Conservation (phyloP, 2,329 filamentous ascomycete genomes). For the Furcasterigmium furcatum region DNA sequence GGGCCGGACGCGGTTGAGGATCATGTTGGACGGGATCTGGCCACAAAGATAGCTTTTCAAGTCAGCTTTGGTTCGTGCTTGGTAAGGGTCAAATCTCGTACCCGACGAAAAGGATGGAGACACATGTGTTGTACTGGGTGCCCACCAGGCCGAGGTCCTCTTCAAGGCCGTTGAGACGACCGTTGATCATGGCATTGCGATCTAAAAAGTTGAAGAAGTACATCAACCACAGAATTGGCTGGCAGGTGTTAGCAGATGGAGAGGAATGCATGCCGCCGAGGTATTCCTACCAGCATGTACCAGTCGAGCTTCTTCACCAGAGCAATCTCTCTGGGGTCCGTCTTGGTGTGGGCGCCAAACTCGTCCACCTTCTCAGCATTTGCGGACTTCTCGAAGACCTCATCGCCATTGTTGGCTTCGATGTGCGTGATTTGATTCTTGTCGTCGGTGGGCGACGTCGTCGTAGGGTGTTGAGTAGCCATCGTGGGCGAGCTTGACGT, state of each 20-base stretch:
- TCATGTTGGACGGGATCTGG: slow-evolving; percentile 27
- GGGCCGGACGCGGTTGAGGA: slow-evolving; percentile 23
- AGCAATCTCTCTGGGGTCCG: slow-evolving; percentile 31
- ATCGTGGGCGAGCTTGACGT: background rate
- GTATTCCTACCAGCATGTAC: slow-evolving; percentile 23
- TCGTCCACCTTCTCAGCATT: slow-evolving; percentile 23
- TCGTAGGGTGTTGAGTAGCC: background rate
- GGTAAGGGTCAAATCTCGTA: background rate
- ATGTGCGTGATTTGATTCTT: slow-evolving; percentile 2
- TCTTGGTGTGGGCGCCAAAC: slow-evolving; percentile 33
- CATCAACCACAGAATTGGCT: slow-evolving; percentile 16
- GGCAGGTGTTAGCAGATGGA: background rate
- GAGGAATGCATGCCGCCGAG: background rate
- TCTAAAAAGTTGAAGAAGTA: slow-evolving; percentile 21
- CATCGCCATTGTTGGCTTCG: slow-evolving; percentile 5
- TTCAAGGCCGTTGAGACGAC: slow-evolving; percentile 20
- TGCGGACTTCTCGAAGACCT: slow-evolving; percentile 9
- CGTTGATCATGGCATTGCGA: slow-evolving; percentile 24
- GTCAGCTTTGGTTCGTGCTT: background rate
- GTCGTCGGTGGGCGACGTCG: background rate
- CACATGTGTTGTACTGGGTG: slow-evolving; percentile 23
- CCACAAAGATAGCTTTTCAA: slow-evolving; percentile 8
- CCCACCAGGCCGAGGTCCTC: slow-evolving; percentile 20
- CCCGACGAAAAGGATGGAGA: slow-evolving; percentile 12
- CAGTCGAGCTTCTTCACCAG: slow-evolving; percentile 29